These are phyloP conservation scores for Eucalyptus pauciflora DNA, from an alignment of 345 rosid genomes.

Conservation along the genomic window DNA sequence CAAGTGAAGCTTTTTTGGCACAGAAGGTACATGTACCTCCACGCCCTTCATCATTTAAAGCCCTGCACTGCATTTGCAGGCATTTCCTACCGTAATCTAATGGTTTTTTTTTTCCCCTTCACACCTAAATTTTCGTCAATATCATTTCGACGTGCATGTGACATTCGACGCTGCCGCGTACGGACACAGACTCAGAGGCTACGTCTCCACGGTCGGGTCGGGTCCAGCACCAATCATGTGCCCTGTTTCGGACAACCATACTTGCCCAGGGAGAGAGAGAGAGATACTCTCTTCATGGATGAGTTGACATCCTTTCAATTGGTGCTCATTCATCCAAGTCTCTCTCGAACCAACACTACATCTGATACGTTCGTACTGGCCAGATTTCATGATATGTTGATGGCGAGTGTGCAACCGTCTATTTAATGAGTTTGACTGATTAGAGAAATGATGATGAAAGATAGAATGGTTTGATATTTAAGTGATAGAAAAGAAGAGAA, in stretches of 20 bases:
- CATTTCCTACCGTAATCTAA: background rate
- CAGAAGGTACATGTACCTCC: background rate
- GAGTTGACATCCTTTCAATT: background rate
- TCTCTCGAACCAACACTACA: background rate
- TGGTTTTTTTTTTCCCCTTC: background rate
- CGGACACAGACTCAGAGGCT: constrained; percentile 13
- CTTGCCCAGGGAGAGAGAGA: background rate
- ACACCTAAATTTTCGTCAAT: background rate
- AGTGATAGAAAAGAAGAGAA: background rate
- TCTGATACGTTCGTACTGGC: background rate
- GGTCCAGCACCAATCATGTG: constrained; percentile 20
- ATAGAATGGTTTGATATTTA: background rate
- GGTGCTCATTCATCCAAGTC: constrained; percentile 10
- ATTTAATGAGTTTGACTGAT: background rate
- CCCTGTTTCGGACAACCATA: background rate
- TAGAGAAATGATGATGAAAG: background rate
- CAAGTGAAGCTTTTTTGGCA: background rate
- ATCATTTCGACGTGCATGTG: background rate
- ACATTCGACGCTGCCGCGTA: constrained; percentile 25
- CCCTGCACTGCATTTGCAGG: background rate
- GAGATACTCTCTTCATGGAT: background rate
- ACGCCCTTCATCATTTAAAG: background rate
- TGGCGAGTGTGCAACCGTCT: background rate
- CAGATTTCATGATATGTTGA: background rate
- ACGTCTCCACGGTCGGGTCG: background rate